Base-by-base conservation (phyloP, 2,329 filamentous ascomycete species). In the Scytalidium lignicola region DNA sequence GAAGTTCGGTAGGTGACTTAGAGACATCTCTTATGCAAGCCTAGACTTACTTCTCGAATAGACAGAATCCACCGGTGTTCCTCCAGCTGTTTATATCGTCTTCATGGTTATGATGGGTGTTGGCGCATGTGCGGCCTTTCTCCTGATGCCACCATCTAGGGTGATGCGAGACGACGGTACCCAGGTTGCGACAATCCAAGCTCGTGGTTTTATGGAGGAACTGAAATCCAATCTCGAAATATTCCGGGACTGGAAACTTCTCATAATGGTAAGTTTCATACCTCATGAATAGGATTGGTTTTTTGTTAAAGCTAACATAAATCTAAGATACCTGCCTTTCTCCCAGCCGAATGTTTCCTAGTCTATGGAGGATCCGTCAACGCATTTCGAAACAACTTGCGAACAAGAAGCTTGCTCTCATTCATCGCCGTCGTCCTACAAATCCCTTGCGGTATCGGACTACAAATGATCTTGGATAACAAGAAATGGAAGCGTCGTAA, bases 141-240 rank as follows among this genome's bases (percentile, higher is more conserved):
- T 51, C 2, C 46, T 56, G 12, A 44, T 54, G 17, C 59, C 56
- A 5, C 53, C 58, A 1, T 22, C 55, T 13, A 54, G 58, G 44
- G 22, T 63, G 3, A 51, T 47, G n/a, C 50, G 58, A 19, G 48
- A 57, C 8, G 60, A 63, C 37, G 60, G 62, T 7, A 60, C 59
- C 2, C 48, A 51, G 8, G 55, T 65, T 5, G 61, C 58, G 2
- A 54, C 55, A 0, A 55, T 59, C 18, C 53, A 62, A 41, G 51
- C 61, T 15, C 50, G 63, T 10, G 51, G 52, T 2, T 56, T 57
- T n/a, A 45, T 52, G 37, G 56, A 65, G 39, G 63, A 64, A 41
- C 46, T 65, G 18, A 64, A 58, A 43, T 46, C 58, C 10, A 65
- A 60, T n/a, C 37, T 64, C 7, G 51, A 59, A 40, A 58, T 57